Evolutionary conservation across 2,329 filamentous ascomycete species (phyloP), one percentile per base, ranked within the genome.

Genomic region (Neopestalotiopsis sp.): DNA sequence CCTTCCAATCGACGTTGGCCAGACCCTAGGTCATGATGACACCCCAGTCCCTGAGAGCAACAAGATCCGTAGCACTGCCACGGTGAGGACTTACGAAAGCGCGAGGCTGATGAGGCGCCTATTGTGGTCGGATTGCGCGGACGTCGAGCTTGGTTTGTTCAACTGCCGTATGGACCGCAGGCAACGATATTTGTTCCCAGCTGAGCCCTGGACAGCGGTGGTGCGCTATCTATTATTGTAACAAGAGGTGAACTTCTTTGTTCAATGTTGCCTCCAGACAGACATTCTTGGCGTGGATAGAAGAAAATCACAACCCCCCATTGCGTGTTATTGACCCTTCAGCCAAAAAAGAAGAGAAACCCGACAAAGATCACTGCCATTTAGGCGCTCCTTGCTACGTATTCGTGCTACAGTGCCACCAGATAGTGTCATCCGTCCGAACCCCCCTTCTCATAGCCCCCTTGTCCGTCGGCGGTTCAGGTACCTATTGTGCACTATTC

Each of bases 51-150:
- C 45, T 7, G 45, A 52, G 45, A n/a, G 45, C 17, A 20, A 17
- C 45, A 24, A 52, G 6, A 24, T 17, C 45, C 17, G n/a, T 24
- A 52, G 45, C 45, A 52, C 45, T 52, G 45, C 45, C 45, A 52
- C 45, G 45, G 45, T n/a, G 14, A 30, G 32, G 57, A 59, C 30
- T 28, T 59, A 40, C 59, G 59, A 61, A n/a, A 34, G 34, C 32
- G 10, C 45, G 59, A 30, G 59, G 59, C 59, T 62, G 59, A 20
- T 62, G 59, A 40, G 59, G 59, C 59, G 59, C 59, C 59, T 38
- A 20, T 30, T 20, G 17, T 38, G 24, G 34, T 20, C 59, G 30
- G 59, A 62, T 62, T 62, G 59, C 59, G 59, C 32, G 59, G 59
- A 34, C 59, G 32, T 42, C 40, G 59, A n/a, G 30, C 32, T 40